Conservation (phyloP, 108 stramenopile species). For the Skeletonema menzelii region DNA sequence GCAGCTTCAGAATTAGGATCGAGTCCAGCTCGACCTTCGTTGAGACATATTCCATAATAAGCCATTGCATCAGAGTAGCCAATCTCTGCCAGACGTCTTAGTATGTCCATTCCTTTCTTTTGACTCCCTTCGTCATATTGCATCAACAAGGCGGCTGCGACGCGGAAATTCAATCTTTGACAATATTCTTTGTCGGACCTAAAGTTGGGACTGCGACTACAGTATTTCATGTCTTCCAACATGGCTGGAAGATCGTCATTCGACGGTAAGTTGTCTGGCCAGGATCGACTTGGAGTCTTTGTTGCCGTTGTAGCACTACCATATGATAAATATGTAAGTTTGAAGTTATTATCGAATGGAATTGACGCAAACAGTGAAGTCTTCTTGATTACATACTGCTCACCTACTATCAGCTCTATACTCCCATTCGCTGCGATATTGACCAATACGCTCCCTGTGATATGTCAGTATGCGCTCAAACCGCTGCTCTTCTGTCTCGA, state of each 20-base stretch:
- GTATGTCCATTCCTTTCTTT: slow-evolving; percentile 30
- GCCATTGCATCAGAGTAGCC: slow-evolving; percentile 26
- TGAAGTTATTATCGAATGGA: too few relatives aligned
- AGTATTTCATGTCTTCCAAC: slow-evolving; percentile 32
- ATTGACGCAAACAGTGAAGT: too few relatives aligned
- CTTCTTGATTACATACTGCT: too few relatives aligned
- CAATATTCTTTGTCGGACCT: slow-evolving; percentile 25
- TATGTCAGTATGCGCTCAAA: slow-evolving; percentile 22
- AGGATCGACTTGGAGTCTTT: slow-evolving; percentile 33
- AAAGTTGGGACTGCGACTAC: slow-evolving; percentile 35
- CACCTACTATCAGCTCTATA: slow-evolving; percentile 31
- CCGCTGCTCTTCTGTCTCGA: slow-evolving; percentile 25
- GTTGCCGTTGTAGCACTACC: slow-evolving; percentile 10
- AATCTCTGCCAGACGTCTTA: slow-evolving; percentile 21
- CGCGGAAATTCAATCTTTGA: slow-evolving; percentile 15
- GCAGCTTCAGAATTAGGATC: slow-evolving; percentile 54
- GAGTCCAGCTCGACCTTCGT: slow-evolving; percentile 51
- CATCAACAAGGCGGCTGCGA: slow-evolving; percentile 22
- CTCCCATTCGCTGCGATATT: slow-evolving; percentile 46
- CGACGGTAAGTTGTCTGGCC: slow-evolving; percentile 27
- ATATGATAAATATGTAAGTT: too few relatives aligned
- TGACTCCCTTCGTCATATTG: slow-evolving; percentile 28
- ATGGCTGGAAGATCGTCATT: slow-evolving; percentile 19
- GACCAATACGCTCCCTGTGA: slow-evolving; percentile 19
- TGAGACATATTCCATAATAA: slow-evolving; percentile 42